phyloP scores from a whole-genome alignment of 306 rosid genomes.

The Quercus berberidifolia region DNA sequence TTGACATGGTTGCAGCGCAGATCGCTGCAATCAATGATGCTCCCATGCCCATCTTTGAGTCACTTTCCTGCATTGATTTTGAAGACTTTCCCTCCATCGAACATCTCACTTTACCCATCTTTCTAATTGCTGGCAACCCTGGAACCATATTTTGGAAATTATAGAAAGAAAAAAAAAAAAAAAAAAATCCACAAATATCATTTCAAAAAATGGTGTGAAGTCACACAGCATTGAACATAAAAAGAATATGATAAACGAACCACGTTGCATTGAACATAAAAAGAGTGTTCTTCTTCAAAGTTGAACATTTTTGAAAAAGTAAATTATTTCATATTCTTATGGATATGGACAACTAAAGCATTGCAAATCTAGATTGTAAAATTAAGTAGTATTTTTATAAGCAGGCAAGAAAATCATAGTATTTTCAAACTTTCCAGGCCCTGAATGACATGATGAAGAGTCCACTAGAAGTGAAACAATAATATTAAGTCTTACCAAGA shows the following conservation, averaged over 20 bases:
- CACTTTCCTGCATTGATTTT: conserved; percentile 23
- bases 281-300: no score
- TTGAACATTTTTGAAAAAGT: no score
- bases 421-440: no score
- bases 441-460: neutral
- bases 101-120: conserved; percentile 75
- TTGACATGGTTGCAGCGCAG: conserved; percentile 55
- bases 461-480: neutral
- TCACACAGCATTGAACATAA: no score
- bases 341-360: no score
- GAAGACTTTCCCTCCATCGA: conserved; percentile 53
- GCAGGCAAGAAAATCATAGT: no score
- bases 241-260: no score
- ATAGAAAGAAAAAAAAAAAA: neutral
- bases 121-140: conserved; percentile 65
- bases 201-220: neutral
- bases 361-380: no score
- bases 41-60: conserved; percentile 51
- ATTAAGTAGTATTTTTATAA: no score
- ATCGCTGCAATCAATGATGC: conserved; percentile 63
- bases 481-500: conserved; percentile 43
- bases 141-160: neutral
- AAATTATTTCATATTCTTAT: no score
- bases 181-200: neutral
- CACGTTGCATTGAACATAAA: no score